phyloP scores from a whole-genome alignment of 2,329 filamentous ascomycete genomes.

The Xylaria sp. region DNA sequence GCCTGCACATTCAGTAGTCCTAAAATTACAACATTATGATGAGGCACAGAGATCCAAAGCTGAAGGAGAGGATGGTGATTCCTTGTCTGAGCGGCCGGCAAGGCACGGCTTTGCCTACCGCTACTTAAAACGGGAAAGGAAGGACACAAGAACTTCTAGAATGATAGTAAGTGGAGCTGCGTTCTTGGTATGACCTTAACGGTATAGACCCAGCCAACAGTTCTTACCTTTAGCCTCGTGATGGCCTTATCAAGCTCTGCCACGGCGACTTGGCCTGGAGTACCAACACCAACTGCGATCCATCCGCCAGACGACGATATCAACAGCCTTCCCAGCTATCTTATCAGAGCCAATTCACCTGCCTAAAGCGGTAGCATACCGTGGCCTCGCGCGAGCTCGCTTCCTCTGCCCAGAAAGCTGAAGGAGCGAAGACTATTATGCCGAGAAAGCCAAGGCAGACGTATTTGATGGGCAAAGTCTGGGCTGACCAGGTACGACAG shows the following conservation, averaged over 20 bases:
- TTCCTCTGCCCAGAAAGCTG: slow-evolving; percentile 32
- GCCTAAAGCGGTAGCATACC: slow-evolving; percentile 29
- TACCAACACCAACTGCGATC: slow-evolving; percentile 5
- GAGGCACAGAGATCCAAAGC: background rate
- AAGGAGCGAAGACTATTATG: slow-evolving; percentile 22
- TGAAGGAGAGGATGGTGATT: background rate
- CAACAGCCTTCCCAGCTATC: slow-evolving; percentile 25
- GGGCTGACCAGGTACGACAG: slow-evolving; percentile 7
- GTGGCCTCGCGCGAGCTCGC: slow-evolving; percentile 14
- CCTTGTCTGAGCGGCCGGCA: background rate
- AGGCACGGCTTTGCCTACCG: slow-evolving; percentile 3
- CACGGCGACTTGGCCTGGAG: slow-evolving; percentile 20
- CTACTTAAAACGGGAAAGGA: slow-evolving; percentile 10
- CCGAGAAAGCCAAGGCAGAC: slow-evolving; percentile 33
- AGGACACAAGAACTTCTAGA: slow-evolving; percentile 31
- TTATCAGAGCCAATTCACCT: slow-evolving; percentile 31
- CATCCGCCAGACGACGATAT: slow-evolving; percentile 3
- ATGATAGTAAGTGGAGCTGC: slow-evolving; percentile 7
- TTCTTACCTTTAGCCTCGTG: slow-evolving; percentile 5
- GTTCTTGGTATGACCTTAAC: slow-evolving; percentile 14
- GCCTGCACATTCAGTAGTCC: background rate
- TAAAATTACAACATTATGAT: background rate
- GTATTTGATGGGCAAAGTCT: slow-evolving; percentile 23
- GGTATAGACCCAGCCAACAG: background rate
- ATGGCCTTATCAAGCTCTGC: slow-evolving; percentile 33